Conservation (phyloP, 2,329 filamentous ascomycete genomes). For the Fusarium duplospermum region DNA sequence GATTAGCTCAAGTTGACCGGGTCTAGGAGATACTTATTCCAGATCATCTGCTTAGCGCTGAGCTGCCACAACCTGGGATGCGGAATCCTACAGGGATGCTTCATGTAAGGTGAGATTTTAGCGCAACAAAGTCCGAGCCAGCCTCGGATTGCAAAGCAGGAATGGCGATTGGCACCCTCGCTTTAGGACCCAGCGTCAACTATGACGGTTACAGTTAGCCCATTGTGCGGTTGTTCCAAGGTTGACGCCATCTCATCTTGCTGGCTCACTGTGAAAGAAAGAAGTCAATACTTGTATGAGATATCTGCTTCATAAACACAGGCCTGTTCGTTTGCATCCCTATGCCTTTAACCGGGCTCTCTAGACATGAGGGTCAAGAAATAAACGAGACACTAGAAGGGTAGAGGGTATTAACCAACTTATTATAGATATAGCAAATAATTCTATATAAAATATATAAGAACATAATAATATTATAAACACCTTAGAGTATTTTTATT, state of each 20-base stretch:
- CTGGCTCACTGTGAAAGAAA: background rate
- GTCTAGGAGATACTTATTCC: background rate
- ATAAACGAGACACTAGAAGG: no score
- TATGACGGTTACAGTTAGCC: background rate
- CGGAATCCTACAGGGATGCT: background rate
- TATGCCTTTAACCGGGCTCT: background rate
- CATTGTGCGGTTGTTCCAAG: background rate
- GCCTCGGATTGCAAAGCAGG: background rate
- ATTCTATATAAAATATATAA: no score
- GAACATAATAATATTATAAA: no score
- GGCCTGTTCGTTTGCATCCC: background rate
- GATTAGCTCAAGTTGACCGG: background rate
- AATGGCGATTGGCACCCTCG: background rate
- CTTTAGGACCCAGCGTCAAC: background rate
- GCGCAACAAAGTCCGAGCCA: background rate
- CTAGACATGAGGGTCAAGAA: background rate
- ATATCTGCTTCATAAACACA: background rate
- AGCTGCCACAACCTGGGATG: background rate
- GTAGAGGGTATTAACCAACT: no score
- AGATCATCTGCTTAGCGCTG: background rate
- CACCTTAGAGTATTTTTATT: no score
- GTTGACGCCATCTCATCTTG: background rate
- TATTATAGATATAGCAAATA: no score
- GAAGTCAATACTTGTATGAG: background rate
- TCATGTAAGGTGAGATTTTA: constrained; percentile 2